A percentile compares a stretch with the other conserved stretches of the same genome.
Evolutionary conservation across 2,329 filamentous ascomycete species (phyloP).

Genomic region (Xylaria sp.): DNA sequence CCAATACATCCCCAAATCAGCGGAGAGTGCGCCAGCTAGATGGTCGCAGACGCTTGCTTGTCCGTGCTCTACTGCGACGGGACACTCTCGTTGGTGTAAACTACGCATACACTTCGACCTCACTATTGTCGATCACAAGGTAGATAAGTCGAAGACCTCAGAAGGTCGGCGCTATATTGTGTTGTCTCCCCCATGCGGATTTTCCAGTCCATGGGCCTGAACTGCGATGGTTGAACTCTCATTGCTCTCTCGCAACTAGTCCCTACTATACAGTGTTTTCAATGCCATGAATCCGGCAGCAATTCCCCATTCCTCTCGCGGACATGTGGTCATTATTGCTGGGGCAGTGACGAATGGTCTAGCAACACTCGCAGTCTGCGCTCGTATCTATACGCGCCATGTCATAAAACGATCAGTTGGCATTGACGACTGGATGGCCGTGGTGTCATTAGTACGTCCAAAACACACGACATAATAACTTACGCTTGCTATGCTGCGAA

Average conservation of each 20-base stretch:
- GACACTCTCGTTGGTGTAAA: neutral
- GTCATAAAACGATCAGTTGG: neutral
- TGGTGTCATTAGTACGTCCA: neutral
- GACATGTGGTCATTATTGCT: neutral
- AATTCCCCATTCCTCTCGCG: neutral
- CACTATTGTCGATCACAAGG: neutral
- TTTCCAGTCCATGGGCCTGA: no score
- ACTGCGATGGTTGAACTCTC: no score
- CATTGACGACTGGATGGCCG: neutral
- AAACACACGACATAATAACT: neutral
- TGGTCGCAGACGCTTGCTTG: neutral
- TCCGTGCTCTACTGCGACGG: neutral
- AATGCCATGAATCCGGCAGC: neutral
- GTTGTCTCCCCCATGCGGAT: no score
- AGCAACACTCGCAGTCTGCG: neutral
- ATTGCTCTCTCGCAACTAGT: neutral
- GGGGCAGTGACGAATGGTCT: neutral
- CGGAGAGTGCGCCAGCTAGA: neutral
- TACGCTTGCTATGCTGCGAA: neutral
- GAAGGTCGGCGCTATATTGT: neutral
- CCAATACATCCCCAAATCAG: neutral
- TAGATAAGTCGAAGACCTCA: neutral
- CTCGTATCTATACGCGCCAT: neutral
- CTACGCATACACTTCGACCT: neutral
- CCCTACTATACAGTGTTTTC: neutral